phyloP scores from a whole-genome alignment of 2,329 filamentous ascomycete genomes.

The Aureobasidium sp. region DNA sequence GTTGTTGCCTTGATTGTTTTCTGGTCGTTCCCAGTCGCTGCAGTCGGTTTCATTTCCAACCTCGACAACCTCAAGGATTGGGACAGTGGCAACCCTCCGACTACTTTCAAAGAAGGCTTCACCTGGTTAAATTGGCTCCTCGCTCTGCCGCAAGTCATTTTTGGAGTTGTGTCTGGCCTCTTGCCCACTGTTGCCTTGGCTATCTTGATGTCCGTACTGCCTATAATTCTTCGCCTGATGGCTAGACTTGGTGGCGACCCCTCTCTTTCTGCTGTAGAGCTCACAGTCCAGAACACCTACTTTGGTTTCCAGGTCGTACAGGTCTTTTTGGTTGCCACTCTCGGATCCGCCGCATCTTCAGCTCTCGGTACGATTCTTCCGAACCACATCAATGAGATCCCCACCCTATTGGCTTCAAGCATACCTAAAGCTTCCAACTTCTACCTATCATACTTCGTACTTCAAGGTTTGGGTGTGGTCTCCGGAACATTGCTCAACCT shows the following conservation, averaged over 20 bases:
- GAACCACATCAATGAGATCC: conserved; percentile 39
- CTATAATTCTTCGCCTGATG: conserved; percentile 71
- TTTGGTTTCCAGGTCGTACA: conserved; percentile 88
- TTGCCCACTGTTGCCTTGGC: conserved; percentile 73
- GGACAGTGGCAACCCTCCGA: not conserved
- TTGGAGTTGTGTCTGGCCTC: conserved; percentile 78
- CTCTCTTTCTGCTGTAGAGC: conserved; percentile 69
- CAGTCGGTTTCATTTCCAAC: conserved; percentile 83
- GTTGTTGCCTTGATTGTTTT: conserved; percentile 76
- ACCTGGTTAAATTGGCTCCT: conserved; percentile 66
- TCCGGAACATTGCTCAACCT: conserved; percentile 68
- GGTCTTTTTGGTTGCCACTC: conserved; percentile 79
- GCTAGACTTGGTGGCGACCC: conserved; percentile 76
- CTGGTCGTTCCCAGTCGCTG: conserved; percentile 68
- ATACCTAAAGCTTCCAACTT: conserved; percentile 84
- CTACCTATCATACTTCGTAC: conserved; percentile 89
- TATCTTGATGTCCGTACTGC: conserved; percentile 79
- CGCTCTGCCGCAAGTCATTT: conserved; percentile 60
- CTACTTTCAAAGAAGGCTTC: conserved; percentile 8
- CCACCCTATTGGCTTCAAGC: conserved; percentile 26
- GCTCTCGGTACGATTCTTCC: conserved; percentile 60
- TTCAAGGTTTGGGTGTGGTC: conserved; percentile 79
- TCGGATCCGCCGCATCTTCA: conserved; percentile 72
- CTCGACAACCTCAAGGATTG: conserved; percentile 53
- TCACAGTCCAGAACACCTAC: conserved; percentile 86